These are phyloP conservation scores for Nakazawaea anatomiae DNA, from an alignment of 805 yeast species.

Conservation along the genomic window DNA sequence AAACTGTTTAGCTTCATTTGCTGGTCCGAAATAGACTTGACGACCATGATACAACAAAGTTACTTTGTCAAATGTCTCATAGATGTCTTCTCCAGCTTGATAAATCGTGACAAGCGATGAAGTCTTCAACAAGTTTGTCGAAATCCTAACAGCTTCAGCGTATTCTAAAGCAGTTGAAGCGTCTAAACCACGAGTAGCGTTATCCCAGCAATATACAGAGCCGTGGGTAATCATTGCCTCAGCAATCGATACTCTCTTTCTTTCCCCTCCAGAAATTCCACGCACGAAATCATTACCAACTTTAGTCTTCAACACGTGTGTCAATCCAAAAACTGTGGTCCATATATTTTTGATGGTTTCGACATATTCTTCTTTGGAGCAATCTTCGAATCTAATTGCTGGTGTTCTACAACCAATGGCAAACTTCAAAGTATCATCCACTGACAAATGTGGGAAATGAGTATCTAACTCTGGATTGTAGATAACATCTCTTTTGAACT, in stretches of 20 bases:
- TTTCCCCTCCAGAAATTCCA: slow-evolving; percentile 71
- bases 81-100: slow-evolving; percentile 63
- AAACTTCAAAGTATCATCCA: slow-evolving; percentile 64
- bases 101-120: slow-evolving; percentile 63
- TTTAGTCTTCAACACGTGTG: slow-evolving; percentile 18
- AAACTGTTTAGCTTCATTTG: slow-evolving; percentile 44
- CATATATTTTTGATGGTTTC: slow-evolving; percentile 33
- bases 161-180: slow-evolving; percentile 67
- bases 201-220: slow-evolving; percentile 58
- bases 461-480: slow-evolving; percentile 61
- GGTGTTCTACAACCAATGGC: slow-evolving; percentile 72
- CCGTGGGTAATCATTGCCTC: slow-evolving; percentile 54
- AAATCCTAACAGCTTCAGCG: slow-evolving; percentile 51
- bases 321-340: slow-evolving; percentile 24
- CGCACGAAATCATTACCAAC: slow-evolving; percentile 48
- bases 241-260: slow-evolving; percentile 66
- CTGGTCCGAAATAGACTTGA: slow-evolving; percentile 57
- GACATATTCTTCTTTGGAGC: slow-evolving; percentile 43
- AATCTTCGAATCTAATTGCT: slow-evolving; percentile 39
- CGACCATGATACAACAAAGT: slow-evolving; percentile 54
- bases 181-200: slow-evolving; percentile 67
- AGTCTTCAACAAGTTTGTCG: slow-evolving; percentile 48
- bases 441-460: slow-evolving; percentile 75
- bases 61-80: slow-evolving; percentile 56
- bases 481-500: slow-evolving; percentile 50